Evolutionary conservation across 176 grass and related monocot species (phyloP).

Genomic region (Carex kokanica): DNA sequence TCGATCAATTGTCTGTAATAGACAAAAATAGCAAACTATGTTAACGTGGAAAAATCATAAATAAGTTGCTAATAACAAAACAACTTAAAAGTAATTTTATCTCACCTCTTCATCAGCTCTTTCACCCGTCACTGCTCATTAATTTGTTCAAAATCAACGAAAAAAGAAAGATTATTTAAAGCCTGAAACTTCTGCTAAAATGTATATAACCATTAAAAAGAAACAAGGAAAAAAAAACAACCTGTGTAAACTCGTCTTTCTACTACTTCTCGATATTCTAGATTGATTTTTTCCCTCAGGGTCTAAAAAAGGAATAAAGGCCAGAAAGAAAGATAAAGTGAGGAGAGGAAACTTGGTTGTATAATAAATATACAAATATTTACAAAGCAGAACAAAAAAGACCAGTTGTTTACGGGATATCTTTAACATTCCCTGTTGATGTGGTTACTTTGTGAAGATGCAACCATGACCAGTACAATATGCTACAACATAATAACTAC

Average conservation of each 20-base stretch:
- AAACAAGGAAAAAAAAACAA: constrained; percentile 16
- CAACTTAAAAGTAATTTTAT: constrained; percentile 16
- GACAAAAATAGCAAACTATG: constrained; percentile 21
- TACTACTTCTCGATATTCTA: constrained; percentile 76
- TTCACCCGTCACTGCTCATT: constrained; percentile 71
- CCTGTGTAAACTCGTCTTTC: constrained; percentile 85
- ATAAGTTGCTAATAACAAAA: background rate
- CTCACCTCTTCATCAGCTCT: constrained; percentile 71
- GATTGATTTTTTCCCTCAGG: constrained; percentile 74
- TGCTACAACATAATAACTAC: background rate
- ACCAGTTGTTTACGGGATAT: background rate
- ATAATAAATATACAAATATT: background rate
- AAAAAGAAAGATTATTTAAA: background rate
- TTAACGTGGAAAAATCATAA: background rate
- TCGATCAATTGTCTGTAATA: constrained; percentile 64
- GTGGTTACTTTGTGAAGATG: background rate
- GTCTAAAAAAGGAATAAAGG: constrained; percentile 33
- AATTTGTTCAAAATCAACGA: constrained; percentile 19
- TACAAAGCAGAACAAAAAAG: background rate
- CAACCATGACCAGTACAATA: background rate
- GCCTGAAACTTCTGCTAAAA: background rate
- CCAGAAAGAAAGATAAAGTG: background rate
- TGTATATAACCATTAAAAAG: background rate
- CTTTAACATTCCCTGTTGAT: background rate
- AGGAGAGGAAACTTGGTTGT: background rate